These are phyloP conservation scores for Calocybe indica DNA, from an alignment of 768 basidiomycete species.

Conservation along the genomic window DNA sequence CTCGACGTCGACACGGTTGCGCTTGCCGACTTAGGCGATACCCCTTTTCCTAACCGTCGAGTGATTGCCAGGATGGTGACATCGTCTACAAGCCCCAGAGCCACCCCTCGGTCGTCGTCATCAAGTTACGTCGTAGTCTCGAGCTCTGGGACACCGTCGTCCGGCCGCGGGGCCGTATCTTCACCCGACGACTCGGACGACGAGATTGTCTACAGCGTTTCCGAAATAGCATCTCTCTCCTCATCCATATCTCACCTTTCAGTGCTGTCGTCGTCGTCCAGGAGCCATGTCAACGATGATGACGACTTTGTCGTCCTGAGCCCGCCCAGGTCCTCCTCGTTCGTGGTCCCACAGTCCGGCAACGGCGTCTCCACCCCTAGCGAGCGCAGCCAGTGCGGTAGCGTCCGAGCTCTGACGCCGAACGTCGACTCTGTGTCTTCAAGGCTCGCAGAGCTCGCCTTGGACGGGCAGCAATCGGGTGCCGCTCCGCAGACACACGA, in stretches of 20 bases:
- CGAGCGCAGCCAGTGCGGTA: not conserved
- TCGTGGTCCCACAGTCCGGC: not conserved
- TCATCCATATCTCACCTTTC: conserved; percentile 8
- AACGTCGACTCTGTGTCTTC: conserved; percentile 6
- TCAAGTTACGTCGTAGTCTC: not conserved
- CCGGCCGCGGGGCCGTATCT: conserved; percentile 8
- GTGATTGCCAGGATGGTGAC: not conserved
- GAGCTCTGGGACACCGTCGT: not conserved
- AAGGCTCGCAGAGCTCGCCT: conserved; percentile 6
- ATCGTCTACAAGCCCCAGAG: not conserved
- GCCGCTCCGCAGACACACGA: no score
- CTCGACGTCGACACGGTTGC: not conserved
- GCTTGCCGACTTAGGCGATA: not conserved
- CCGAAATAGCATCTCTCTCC: conserved; percentile 25
- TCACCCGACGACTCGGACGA: conserved; percentile 40
- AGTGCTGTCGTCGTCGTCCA: conserved; percentile 7
- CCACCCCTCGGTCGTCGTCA: not conserved
- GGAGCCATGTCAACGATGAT: conserved; percentile 29
- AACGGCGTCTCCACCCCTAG: conserved; percentile 7
- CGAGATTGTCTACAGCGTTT: conserved; percentile 48
- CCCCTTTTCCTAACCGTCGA: no score
- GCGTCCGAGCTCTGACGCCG: conserved; percentile 3
- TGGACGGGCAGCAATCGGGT: not conserved
- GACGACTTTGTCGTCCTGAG: conserved; percentile 46
- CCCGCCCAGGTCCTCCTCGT: conserved; percentile 6